A percentile compares a stretch with the other conserved stretches of the same genome.
phyloP scores from a whole-genome alignment of 2,329 filamentous ascomycete species.

The Rachicladosporium sp. region DNA sequence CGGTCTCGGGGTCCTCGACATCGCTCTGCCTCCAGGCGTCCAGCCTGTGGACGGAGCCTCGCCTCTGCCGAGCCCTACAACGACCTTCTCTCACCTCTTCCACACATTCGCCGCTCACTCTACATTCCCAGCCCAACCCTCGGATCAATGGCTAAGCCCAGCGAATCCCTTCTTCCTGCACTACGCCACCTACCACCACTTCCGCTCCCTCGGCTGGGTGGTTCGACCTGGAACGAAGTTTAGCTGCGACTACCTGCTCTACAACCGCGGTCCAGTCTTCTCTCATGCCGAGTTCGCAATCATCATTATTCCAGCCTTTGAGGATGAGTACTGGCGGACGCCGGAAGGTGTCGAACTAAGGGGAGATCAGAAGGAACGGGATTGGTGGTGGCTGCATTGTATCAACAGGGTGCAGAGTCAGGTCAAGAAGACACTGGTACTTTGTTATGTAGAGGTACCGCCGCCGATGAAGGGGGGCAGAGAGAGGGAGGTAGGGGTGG shows the following conservation, averaged over 20 bases:
- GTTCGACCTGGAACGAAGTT: conserved; percentile 90
- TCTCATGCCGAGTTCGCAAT: conserved; percentile 89
- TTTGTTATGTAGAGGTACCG: conserved; percentile 87
- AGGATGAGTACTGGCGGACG: conserved; percentile 54
- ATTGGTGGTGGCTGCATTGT: conserved; percentile 78
- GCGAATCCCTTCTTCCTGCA: conserved; percentile 78
- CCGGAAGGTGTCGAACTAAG: conserved; percentile 33
- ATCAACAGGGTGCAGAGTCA: conserved; percentile 81
- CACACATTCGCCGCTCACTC: conserved; percentile 41
- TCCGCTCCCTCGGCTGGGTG: conserved; percentile 89
- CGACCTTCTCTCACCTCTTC: conserved; percentile 20
- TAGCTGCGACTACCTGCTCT: conserved; percentile 86
- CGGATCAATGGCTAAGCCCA: conserved; percentile 40
- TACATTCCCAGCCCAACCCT: conserved; percentile 45
- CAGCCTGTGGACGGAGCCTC: conserved; percentile 4
- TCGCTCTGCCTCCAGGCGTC: conserved; percentile 38
- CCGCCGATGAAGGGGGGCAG: conserved; percentile 43
- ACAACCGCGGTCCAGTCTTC: conserved; percentile 85
- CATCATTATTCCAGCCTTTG: conserved; percentile 72
- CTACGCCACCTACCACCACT: conserved; percentile 90
- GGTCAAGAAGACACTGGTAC: conserved; percentile 76
- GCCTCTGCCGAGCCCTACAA: conserved; percentile 5
- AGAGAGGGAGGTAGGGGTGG: conserved; percentile 40
- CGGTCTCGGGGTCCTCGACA: conserved; percentile 58
- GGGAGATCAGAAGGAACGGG: conserved; percentile 38